Percentiles rank a stretch among this genome's conserved stretches.
phyloP scores from a whole-genome alignment of 305 asterid species.

The Nicotiana rustica region DNA sequence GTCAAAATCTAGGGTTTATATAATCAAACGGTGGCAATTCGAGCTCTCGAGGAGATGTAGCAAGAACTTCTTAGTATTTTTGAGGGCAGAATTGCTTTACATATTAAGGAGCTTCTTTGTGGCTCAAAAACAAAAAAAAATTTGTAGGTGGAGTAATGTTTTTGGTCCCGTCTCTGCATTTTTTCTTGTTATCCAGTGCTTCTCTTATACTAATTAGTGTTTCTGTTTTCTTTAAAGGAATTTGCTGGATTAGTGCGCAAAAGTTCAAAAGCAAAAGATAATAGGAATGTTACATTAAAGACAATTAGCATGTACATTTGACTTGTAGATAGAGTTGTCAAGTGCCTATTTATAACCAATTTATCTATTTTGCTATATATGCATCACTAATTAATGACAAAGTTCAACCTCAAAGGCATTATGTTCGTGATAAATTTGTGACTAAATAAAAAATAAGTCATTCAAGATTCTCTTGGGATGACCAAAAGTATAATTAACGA shows the following conservation, averaged over 20 bases:
- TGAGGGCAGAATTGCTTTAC: background rate
- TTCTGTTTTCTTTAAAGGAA: background rate
- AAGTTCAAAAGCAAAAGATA: background rate
- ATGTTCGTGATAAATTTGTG: background rate
- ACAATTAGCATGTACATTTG: background rate
- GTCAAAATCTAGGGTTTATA: background rate
- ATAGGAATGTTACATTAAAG: background rate
- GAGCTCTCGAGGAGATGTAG: constrained; percentile 4
- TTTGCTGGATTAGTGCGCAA: background rate
- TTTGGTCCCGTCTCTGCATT: background rate
- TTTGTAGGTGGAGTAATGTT: background rate
- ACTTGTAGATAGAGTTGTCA: background rate
- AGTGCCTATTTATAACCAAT: background rate
- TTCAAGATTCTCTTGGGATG: background rate
- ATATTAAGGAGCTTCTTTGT: background rate
- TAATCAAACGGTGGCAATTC: background rate
- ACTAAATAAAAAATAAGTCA: background rate
- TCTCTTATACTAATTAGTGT: background rate
- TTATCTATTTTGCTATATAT: background rate
- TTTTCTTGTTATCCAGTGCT: background rate
- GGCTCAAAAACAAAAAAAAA: background rate
- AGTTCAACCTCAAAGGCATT: background rate
- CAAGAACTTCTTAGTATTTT: background rate
- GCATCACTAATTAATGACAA: background rate
- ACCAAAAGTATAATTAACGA: background rate